A percentile compares a stretch with the other conserved stretches of the same genome.
phyloP scores from a whole-genome alignment of 768 basidiomycete genomes.

The Pulveroboletus sp. region DNA sequence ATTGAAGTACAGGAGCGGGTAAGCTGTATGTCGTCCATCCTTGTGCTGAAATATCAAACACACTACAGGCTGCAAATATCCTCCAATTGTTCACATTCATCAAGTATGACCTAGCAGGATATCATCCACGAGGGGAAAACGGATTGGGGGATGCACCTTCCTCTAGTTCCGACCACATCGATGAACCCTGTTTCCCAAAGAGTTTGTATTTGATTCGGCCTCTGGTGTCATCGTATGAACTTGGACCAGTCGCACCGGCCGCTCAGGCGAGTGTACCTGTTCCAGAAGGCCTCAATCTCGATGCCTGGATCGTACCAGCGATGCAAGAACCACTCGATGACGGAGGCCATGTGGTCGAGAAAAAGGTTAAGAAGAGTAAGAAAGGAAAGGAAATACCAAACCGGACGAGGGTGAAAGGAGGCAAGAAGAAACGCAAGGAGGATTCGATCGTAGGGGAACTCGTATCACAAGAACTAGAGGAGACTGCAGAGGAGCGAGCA shows the following conservation, averaged over 20 bases:
- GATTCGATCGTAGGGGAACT: conserved; percentile 23
- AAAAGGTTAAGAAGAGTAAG: conserved; percentile 40
- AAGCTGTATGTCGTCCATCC: conserved; percentile 23
- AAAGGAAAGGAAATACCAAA: conserved; percentile 36
- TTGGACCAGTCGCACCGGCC: conserved; percentile 74
- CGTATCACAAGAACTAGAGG: conserved; percentile 39
- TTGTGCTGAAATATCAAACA: not conserved
- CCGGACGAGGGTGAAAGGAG: conserved; percentile 30
- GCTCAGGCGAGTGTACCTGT: conserved; percentile 80
- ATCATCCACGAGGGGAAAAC: conserved; percentile 39
- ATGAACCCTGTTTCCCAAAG: conserved; percentile 68
- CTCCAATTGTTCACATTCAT: conserved; percentile 73
- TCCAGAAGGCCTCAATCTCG: conserved; percentile 84
- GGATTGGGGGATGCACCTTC: conserved; percentile 36
- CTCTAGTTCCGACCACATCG: conserved; percentile 35
- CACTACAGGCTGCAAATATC: conserved; percentile 70
- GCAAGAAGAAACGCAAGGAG: conserved; percentile 44
- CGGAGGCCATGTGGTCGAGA: conserved; percentile 35
- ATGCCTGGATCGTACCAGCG: conserved; percentile 77
- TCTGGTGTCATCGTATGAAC: conserved; percentile 68
- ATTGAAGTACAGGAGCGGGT: conserved; percentile 94
- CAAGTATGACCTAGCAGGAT: conserved; percentile 60
- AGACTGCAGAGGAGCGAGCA: conserved; percentile 54
- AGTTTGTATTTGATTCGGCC: conserved; percentile 83
- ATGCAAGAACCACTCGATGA: conserved; percentile 31